Base-by-base conservation (phyloP, 1,139 yeast species). In the Meyerozyma carpophila region DNA sequence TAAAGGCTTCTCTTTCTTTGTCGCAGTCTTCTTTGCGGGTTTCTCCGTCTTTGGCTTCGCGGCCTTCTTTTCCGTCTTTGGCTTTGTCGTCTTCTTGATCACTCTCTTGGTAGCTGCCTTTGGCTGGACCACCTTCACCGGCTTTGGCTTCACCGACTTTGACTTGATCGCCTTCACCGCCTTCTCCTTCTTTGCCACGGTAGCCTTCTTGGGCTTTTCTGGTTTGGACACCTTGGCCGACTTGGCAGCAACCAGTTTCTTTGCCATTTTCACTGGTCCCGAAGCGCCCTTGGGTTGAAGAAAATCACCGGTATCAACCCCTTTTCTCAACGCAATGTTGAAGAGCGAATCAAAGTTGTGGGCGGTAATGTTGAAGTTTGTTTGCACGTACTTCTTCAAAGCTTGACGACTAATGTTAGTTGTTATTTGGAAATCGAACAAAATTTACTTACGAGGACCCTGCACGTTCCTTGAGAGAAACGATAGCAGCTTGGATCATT, bases 261-360 rank as follows among this genome's bases (percentile, higher is more conserved):
- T 79, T 57, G 70, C 73, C 52, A 81, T 65, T 65, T 83, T 83
- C 52, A 83, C 81, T 27, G 89, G 84, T 39, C 90, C 90, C 26
- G 87, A 79, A 16, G 89, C 81, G 47, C 96, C 96, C 72, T 88
- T 89, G 61, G 96, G 96, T 67, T 87, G 96, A 41, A 78, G 65
- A 56, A 90, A 85, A 44, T 81, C 86, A 43, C 89, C 95, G 25
- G 79, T 63, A 46, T 77, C 82, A 50, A 89, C 94, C 49, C 95
- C 95, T 62, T 82, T 84, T 71, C 84, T 82, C 58, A 89, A 73
- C 32, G 96, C 93, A 42, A 77, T 59, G 64, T 88, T 89, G 74
- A 89, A 85, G 53, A 82, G 78, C 43, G 83, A 68, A 59, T 88
- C 95, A 60, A 88, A 89, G 62, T 79, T 83, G 45, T 75, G 56